Percentiles rank a stretch among this genome's conserved stretches.
Evolutionary conservation across 2,329 filamentous ascomycete genomes (phyloP).

Genomic region (Nectriaceae sp.): DNA sequence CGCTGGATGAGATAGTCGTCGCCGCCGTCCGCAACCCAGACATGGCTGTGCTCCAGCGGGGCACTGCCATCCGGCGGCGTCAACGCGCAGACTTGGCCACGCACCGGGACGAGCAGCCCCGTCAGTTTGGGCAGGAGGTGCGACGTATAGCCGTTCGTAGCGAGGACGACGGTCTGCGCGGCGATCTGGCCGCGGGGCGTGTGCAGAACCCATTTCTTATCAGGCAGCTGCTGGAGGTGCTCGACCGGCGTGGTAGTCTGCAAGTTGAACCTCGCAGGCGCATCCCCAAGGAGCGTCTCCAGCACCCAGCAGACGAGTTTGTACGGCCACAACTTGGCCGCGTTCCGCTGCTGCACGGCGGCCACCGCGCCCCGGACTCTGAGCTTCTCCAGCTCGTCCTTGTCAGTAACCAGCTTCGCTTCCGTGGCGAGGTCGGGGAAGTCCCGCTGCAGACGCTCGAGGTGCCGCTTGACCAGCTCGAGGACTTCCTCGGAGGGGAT

Average conservation of each 20-base stretch:
- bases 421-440: constrained; percentile 60
- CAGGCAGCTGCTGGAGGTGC: constrained; percentile 40
- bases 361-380: constrained; percentile 60
- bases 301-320: constrained; percentile 77
- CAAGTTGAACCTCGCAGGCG: constrained; percentile 61
- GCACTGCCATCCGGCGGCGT: constrained; percentile 49
- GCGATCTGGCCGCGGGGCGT: constrained; percentile 69
- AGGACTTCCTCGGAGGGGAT: constrained; percentile 61
- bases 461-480: constrained; percentile 48
- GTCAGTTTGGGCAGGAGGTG: constrained; percentile 69
- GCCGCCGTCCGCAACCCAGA: constrained; percentile 56
- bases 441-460: constrained; percentile 49
- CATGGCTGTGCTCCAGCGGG: constrained; percentile 60
- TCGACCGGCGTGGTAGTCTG: constrained; percentile 73
- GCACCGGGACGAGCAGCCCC: constrained; percentile 73
- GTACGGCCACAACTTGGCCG: constrained; percentile 79
- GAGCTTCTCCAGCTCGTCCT: constrained; percentile 49
- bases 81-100: constrained; percentile 72
- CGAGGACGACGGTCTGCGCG: constrained; percentile 68
- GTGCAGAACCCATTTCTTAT: constrained; percentile 57
- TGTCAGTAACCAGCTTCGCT: constrained; percentile 42
- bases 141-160: constrained; percentile 84
- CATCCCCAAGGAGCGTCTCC: constrained; percentile 52
- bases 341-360: constrained; percentile 64
- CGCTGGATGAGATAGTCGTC: constrained; percentile 77